These are phyloP conservation scores for Trametes cingulata DNA, from an alignment of 768 basidiomycete genomes.

Conservation along the genomic window DNA sequence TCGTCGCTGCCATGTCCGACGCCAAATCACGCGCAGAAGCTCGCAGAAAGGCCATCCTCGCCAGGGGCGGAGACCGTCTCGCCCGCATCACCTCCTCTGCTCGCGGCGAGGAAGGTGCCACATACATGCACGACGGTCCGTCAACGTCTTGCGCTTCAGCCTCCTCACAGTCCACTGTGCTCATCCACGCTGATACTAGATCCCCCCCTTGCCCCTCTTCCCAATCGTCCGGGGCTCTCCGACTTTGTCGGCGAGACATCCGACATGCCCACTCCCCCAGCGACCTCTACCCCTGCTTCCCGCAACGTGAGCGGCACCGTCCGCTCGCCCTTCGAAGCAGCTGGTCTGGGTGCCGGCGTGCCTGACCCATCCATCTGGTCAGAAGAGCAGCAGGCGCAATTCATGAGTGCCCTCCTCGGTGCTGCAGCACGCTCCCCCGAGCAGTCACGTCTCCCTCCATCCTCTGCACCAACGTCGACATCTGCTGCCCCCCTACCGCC, in stretches of 20 bases:
- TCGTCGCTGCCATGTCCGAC: slow-evolving; percentile 13
- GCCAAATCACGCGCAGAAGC: slow-evolving; percentile 67
- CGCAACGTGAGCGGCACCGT: slow-evolving; percentile 17
- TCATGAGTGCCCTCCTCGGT: slow-evolving; percentile 65
- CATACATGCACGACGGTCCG: slow-evolving; percentile 54
- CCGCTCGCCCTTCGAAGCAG: slow-evolving; percentile 25
- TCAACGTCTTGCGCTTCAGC: background rate
- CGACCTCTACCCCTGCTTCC: slow-evolving; percentile 15
- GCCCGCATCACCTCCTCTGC: slow-evolving; percentile 77
- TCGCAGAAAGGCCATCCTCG: slow-evolving; percentile 73
- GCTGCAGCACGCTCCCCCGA: slow-evolving; percentile 18
- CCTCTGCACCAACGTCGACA: background rate
- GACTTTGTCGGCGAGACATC: slow-evolving; percentile 43
- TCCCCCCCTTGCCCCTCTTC: slow-evolving; percentile 41
- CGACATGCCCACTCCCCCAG: slow-evolving; percentile 31
- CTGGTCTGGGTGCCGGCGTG: slow-evolving; percentile 25
- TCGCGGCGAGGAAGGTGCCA: slow-evolving; percentile 65
- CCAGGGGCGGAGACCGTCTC: slow-evolving; percentile 70
- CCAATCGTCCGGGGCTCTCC: slow-evolving; percentile 31
- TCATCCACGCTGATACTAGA: slow-evolving; percentile 27
- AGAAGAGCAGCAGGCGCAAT: slow-evolving; percentile 65
- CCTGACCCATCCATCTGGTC: slow-evolving; percentile 65
- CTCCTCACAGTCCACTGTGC: background rate
- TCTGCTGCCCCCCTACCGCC: slow-evolving; percentile 1
- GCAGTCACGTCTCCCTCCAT: slow-evolving; percentile 5